Evolutionary conservation across 768 basidiomycete genomes (phyloP).

Genomic region (Dioszegia crocea): DNA sequence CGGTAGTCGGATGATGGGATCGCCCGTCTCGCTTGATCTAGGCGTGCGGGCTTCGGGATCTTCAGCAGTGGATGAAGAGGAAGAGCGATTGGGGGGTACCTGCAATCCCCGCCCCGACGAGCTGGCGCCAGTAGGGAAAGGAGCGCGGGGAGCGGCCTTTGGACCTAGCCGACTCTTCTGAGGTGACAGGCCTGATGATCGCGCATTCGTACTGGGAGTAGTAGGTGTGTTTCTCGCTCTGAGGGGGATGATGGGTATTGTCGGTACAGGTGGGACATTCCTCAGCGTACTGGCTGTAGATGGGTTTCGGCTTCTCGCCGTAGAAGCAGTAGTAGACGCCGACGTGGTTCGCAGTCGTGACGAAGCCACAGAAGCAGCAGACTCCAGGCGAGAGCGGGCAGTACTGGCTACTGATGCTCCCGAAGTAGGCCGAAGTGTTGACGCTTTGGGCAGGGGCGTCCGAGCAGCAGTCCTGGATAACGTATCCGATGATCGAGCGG

Average conservation of each 20-base stretch:
- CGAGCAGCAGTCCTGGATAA: not conserved
- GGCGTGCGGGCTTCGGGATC: constrained; percentile 22
- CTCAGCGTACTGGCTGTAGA: constrained; percentile 4
- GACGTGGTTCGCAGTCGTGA: not conserved
- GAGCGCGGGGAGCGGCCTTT: not conserved
- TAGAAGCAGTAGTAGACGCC: not conserved
- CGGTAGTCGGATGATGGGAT: constrained; percentile 14
- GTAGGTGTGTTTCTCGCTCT: not conserved
- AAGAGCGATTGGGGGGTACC: constrained; percentile 7
- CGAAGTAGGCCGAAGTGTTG: not conserved
- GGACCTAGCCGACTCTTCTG: not conserved
- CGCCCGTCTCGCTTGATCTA: constrained; percentile 8
- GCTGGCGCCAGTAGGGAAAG: constrained; percentile 1
- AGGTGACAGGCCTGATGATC: not conserved
- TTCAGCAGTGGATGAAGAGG: constrained; percentile 27
- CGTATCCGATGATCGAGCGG: not conserved
- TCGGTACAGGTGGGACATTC: not conserved
- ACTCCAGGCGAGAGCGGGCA: not conserved
- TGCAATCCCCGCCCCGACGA: not conserved
- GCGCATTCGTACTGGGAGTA: not conserved
- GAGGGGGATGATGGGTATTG: not conserved
- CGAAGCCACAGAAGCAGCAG: constrained; percentile 5
- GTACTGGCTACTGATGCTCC: not conserved
- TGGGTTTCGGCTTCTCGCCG: not conserved
- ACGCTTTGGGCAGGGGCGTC: not conserved